Evolutionary conservation across 2,329 filamentous ascomycete genomes (phyloP).

Genomic region (Phialophora chinensis): DNA sequence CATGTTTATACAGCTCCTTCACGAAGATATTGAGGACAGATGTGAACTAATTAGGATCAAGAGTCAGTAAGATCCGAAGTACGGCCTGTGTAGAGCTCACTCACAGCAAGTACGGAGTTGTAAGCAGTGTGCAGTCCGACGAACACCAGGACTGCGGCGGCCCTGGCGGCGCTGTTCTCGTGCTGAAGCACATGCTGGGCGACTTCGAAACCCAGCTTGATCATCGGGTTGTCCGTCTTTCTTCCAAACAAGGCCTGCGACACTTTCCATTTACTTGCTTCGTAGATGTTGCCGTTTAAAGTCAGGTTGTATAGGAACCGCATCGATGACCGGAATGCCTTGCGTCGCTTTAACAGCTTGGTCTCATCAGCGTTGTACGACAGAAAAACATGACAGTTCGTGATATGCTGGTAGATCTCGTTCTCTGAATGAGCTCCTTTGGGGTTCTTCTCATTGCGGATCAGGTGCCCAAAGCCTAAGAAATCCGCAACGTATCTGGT

Average conservation of each 20-base stretch:
- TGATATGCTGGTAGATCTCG: slow-evolving; percentile 6
- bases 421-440: not conserved
- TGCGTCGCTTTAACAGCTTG: slow-evolving; percentile 2
- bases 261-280: not conserved
- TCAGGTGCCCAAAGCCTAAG: slow-evolving; percentile 5
- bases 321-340: slow-evolving; percentile 3
- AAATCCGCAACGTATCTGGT: slow-evolving; percentile 5
- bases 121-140: slow-evolving; percentile 5
- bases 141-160: not conserved
- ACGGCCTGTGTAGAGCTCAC: not conserved
- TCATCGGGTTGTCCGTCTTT: not conserved
- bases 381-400: slow-evolving; percentile 4
- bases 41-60: not conserved
- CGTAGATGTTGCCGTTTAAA: not conserved
- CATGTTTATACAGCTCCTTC: slow-evolving; percentile 1
- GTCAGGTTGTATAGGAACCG: slow-evolving; percentile 1
- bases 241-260: not conserved
- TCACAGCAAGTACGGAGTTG: slow-evolving; percentile 5
- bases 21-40: slow-evolving; percentile 1
- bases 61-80: not conserved
- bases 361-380: slow-evolving; percentile 7
- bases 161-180: not conserved
- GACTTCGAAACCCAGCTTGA: not conserved
- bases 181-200: slow-evolving; percentile 5
- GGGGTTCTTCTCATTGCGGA: not conserved